Evolutionary conservation across 768 basidiomycete species (phyloP).

Genomic region (Tricholoma sp.): DNA sequence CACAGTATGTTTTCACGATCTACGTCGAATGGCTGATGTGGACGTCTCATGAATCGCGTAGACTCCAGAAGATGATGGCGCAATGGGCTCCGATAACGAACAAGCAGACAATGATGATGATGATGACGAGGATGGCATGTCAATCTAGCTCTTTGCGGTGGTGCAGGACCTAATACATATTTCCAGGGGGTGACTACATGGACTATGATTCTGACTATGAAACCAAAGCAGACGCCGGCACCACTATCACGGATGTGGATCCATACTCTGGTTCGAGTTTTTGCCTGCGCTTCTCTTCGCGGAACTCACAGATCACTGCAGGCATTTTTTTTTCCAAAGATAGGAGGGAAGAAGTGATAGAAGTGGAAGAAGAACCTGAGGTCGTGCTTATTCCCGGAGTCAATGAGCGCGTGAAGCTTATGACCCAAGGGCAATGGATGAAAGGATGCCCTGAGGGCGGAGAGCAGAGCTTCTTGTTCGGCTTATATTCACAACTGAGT

Average conservation of each 20-base stretch:
- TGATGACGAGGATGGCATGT: slow-evolving; percentile 49
- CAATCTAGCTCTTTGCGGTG: neutral
- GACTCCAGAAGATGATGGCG: slow-evolving; percentile 62
- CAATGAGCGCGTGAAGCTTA: slow-evolving; percentile 51
- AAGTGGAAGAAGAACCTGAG: slow-evolving; percentile 80
- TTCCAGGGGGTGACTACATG: slow-evolving; percentile 50
- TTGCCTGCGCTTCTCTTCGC: slow-evolving; percentile 1
- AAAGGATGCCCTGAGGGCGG: slow-evolving; percentile 92
- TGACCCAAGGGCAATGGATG: slow-evolving; percentile 95
- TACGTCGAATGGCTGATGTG: slow-evolving; percentile 1
- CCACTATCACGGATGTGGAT: slow-evolving; percentile 59
- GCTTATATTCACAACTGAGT: slow-evolving; percentile 71
- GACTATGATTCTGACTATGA: slow-evolving; percentile 86
- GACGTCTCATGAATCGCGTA: slow-evolving; percentile 17
- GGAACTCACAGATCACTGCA: slow-evolving; percentile 20
- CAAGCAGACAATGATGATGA: slow-evolving; percentile 41
- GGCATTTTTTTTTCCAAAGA: slow-evolving; percentile 96
- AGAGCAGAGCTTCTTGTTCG: slow-evolving; percentile 86
- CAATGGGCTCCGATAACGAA: slow-evolving; percentile 38
- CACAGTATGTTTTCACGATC: slow-evolving; percentile 16
- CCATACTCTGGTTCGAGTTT: slow-evolving; percentile 72
- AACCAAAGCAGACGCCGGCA: slow-evolving; percentile 31
- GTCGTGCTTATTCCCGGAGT: slow-evolving; percentile 34
- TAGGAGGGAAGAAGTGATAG: slow-evolving; percentile 85
- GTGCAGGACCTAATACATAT: neutral